A percentile compares a stretch with the other conserved stretches of the same genome.
Evolutionary conservation across 352 stramenopile species (phyloP).

Genomic region (Globisporangium takayamanum): DNA sequence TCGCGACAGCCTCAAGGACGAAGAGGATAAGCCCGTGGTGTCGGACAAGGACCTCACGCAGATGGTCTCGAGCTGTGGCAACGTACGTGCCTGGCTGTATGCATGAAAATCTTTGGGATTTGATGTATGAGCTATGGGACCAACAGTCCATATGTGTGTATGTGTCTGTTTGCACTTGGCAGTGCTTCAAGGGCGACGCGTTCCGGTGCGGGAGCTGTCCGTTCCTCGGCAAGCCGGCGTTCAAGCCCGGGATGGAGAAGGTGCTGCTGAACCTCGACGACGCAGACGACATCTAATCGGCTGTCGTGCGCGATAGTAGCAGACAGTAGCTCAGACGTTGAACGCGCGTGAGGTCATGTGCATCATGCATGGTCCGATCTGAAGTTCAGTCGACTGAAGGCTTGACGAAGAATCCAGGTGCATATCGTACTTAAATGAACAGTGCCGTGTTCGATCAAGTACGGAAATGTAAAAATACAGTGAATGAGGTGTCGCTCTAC

Average conservation of each 20-base stretch:
- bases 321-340: background rate
- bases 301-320: background rate
- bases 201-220: constrained; percentile 96
- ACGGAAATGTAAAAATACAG: background rate
- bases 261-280: constrained; percentile 77
- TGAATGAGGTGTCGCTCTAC: too few species aligned
- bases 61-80: constrained; percentile 80
- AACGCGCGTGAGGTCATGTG: background rate
- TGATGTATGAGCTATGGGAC: background rate
- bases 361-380: background rate
- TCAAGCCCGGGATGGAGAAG: constrained; percentile 91
- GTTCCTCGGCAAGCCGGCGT: constrained; percentile 94
- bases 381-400: too few species aligned
- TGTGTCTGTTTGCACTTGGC: constrained; percentile 17
- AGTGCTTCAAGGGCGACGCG: constrained; percentile 96
- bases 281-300: constrained; percentile 64
- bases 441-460: background rate
- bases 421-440: background rate
- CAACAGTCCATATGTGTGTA: background rate
- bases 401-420: background rate
- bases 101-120: background rate
- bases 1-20: constrained; percentile 49
- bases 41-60: constrained; percentile 66
- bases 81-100: constrained; percentile 32
- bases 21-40: constrained; percentile 63